Evolutionary conservation across 2,329 filamentous ascomycete genomes (phyloP), one percentile per base, ranked within the genome.

Genomic region (Sporothrix pallida): DNA sequence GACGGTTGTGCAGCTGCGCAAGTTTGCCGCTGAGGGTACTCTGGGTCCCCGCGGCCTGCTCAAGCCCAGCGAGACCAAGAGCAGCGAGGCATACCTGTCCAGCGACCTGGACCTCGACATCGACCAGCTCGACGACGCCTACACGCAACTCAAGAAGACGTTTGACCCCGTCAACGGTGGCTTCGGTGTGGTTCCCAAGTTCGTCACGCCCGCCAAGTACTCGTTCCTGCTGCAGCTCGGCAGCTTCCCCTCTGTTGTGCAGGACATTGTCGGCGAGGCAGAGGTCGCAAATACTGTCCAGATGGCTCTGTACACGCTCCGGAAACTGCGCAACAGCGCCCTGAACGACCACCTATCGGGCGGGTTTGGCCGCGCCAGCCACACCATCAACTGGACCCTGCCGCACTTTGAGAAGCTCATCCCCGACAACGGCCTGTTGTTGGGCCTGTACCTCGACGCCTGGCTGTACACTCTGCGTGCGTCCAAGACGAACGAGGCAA

Each of bases 351-450:
- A 90, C 73, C 80, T 90, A 9, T 86, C 87, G 1, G 84, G 83
- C 7, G 88, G 88, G 3, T 89, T 90, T 77, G 83, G 86, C 50
- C 89, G 95, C 70, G 98, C 97, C 80, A 97, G 94, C 15, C 92
- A 97, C 8, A 98, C 95, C 0, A 85, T 90, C 15, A 93, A 98
- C 82, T 99, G 96, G 96, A 93, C 92, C 76, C 85, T 98, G 65
- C 96, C 96, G 12, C 95, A 97, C 81, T 99, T 98, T 78, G 96
- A 99, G 84, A 98, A 98, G 84, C 94, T 98, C 88, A 88, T 98
- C 10, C 94, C 94, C 72, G 96, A 98, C 79, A 97, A 99, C 79
- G 91, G 93, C 0, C 91, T 98, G 77, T 86, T 98, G 0, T 84
- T 99, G 2, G 88, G 91, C 31, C 86, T 96, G 7, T 98, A 96